Percentiles rank a stretch among this genome's conserved stretches.
phyloP scores from a whole-genome alignment of 2,329 filamentous ascomycete species.

The Pseudogymnoascus sp. region DNA sequence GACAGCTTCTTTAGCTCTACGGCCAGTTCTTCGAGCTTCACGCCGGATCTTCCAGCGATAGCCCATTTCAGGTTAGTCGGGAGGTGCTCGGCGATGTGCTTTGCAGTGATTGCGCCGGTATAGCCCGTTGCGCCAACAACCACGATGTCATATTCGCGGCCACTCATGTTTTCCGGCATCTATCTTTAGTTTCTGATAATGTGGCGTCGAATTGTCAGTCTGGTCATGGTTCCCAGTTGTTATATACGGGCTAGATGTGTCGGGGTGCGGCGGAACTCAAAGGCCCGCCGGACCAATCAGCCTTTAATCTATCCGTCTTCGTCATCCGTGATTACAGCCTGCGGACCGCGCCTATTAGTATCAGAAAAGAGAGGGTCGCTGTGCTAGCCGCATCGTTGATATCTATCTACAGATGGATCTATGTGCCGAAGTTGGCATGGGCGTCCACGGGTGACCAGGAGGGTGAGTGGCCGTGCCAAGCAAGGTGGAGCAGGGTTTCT shows the following conservation, averaged over 20 bases:
- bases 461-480: background rate
- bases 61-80: slow-evolving; percentile 82
- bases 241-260: too few species aligned
- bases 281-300: too few species aligned
- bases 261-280: too few species aligned
- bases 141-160: slow-evolving; percentile 53
- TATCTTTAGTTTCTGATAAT: background rate
- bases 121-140: slow-evolving; percentile 70
- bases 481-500: background rate
- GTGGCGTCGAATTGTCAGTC: background rate
- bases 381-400: too few species aligned
- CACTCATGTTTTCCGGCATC: background rate
- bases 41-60: slow-evolving; percentile 68
- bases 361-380: too few species aligned
- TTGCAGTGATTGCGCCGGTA: slow-evolving; percentile 69
- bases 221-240: too few species aligned
- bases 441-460: background rate
- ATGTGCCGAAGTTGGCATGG: background rate
- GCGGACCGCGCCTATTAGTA: too few species aligned
- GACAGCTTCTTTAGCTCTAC: slow-evolving; percentile 59
- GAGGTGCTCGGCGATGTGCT: slow-evolving; percentile 64
- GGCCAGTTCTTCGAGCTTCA: slow-evolving; percentile 65
- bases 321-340: too few species aligned
- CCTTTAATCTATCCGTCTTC: too few species aligned
- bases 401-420: too few species aligned